Conservation (phyloP, 2,329 filamentous ascomycete genomes). For the Helminthosporium solani region DNA sequence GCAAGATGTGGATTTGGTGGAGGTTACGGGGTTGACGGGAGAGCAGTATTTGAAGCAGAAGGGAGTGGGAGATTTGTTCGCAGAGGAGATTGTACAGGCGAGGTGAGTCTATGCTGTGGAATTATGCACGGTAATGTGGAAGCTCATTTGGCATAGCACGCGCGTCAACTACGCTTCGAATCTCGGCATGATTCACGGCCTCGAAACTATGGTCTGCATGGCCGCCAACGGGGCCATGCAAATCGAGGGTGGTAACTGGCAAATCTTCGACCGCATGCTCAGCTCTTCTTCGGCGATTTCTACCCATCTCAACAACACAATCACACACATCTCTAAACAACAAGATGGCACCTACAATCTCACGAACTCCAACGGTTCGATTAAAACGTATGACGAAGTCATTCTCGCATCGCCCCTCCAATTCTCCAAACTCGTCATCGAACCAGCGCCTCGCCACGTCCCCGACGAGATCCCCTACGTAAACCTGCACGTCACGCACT, state of each 20-base stretch:
- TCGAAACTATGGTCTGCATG: constrained; percentile 91
- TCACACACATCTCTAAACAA: constrained; percentile 57
- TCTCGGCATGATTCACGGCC: constrained; percentile 77
- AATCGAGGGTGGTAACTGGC: constrained; percentile 86
- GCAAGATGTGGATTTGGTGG: constrained; percentile 65
- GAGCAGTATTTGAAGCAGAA: constrained; percentile 69
- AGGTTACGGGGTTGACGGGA: constrained; percentile 70
- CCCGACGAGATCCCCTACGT: constrained; percentile 86
- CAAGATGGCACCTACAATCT: constrained; percentile 47
- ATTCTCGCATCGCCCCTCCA: constrained; percentile 84
- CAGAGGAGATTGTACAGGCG: constrained; percentile 82
- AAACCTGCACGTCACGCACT: constrained; percentile 83
- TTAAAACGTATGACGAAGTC: constrained; percentile 69
- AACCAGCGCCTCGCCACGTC: constrained; percentile 44
- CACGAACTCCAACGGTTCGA: constrained; percentile 20
- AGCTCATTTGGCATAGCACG: constrained; percentile 55
- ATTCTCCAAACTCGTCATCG: constrained; percentile 66
- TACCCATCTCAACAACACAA: constrained; percentile 66
- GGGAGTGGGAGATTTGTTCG: constrained; percentile 66
- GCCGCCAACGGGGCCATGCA: constrained; percentile 80
- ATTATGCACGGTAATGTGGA: constrained; percentile 1
- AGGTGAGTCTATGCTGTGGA: constrained; percentile 23
- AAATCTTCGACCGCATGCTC: constrained; percentile 85
- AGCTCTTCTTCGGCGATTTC: constrained; percentile 59
- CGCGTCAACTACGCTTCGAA: constrained; percentile 96